Base-by-base conservation (phyloP, 352 stramenopile genomes). In the Phytophthora lateralis region DNA sequence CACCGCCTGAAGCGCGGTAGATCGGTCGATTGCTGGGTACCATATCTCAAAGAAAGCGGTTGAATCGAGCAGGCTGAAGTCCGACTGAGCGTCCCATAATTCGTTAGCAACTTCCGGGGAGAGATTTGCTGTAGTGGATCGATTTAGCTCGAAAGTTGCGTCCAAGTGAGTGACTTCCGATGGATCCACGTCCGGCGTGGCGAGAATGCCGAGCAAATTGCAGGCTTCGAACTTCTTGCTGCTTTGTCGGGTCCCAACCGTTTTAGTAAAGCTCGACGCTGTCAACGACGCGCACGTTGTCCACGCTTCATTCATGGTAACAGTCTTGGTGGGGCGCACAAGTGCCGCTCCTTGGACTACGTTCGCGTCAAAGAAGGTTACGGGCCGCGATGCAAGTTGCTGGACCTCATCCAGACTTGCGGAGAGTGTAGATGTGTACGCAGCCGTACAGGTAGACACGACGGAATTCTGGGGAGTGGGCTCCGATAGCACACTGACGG, bases 61-160 rank as follows among this genome's bases (percentile, higher is more conserved):
- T 0, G 61, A 29, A 12, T 74, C 75, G 4, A 79, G 76, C 8
- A 90, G 77, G 30, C 68, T 76, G 63, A 69, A 82, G 14, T 21
- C 37, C 0, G 60, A 68, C 4, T 58, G 54, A 14, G 66, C 32
- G 14, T 69, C 44, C 81, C 77, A 89, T 1, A 79, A 21, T 2
- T 48, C 56, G 10, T 76, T 43, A 2, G 81, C 78, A 1, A 73
- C 46, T 1, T 73, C 73, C 10, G 88, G 61, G 1, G 81, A 74
- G 4, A 90, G 58, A 17, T 34, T 54, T 1, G 61, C 44, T 2
- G 39, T 24, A 10, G 14, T 37, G 4, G 60, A 83, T 4, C 55
- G 20, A 45, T 90, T 90, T 51, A 89, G 60, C 59, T 90, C 81
- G 35, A 90, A 90, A 8, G 63, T 71, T 24, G 55, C 66, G 41